Evolutionary conservation across 2,329 filamentous ascomycete genomes (phyloP), one percentile per base, ranked within the genome.

Genomic region (Cladosporium sphaerospermum): DNA sequence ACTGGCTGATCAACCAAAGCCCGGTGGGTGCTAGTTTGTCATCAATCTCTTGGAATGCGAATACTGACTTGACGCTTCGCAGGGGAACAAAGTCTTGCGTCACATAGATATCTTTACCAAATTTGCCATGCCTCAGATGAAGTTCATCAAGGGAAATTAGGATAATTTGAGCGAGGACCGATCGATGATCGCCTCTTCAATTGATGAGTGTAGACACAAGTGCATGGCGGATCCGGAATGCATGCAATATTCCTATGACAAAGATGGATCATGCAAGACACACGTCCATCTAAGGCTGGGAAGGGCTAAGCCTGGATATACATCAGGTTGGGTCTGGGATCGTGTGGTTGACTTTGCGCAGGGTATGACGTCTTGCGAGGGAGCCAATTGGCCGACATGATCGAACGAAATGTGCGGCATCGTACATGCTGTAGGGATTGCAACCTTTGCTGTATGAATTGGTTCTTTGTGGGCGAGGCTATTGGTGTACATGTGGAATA

Each of bases 271-370:
- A 34, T 52, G 56, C 9, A 53, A 50, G 4, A 53, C 53, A 53
- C 53, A 28, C 56, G 45, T 13, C 32, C 19, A 11, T 11, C 56
- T 58, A 10, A 58, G 56, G 16, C 41, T 59, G 4, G 61, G 61
- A 8, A 55, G 59, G 32, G 55, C 50, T 32, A 46, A 48, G 4
- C 58, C 56, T 16, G 57, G 56, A 3, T 43, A 57, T 1, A 51
- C 60, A 14, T 61, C 60, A 18, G 61, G 60, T 13, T 63, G 60
- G 61, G 56, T 62, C 10, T 39, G 36, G 14, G 57, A 57, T 13
- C 52, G 59, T 14, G 54, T 61, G 51, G 51, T 46, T 10, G 19
- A 28, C 9, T 50, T 50, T 9, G 36, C 19, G 14, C 13, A 50
- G 19, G 14, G 42, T 16, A 50, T 42, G 46, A 37, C 46, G 37